Base-by-base conservation (phyloP, 495 filamentous ascomycete species). In the Lindgomyces ingoldianus region DNA sequence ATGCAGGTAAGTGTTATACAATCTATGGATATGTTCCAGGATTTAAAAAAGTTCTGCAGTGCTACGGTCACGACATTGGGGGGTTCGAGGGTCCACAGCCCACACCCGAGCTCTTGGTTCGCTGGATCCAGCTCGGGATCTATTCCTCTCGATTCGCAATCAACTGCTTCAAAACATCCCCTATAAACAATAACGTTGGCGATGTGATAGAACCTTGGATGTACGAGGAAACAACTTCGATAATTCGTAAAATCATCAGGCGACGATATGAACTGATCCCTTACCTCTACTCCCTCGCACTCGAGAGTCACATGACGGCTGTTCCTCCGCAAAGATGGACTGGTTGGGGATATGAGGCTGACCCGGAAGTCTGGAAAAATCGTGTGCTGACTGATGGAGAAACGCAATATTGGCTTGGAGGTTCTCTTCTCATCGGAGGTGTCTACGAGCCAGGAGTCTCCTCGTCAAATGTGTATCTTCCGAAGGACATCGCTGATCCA, bases 171-270 rank as follows among this genome's bases (percentile, higher is more conserved):
- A 89, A 89, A 73, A 89, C 87, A 4, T 81, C 81, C 10, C 78
- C 80, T 1, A 74, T 81, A 10, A 81, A 88, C 67, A 88, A 81
- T 68, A 74, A 78, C 2, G 76, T 85, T 57, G 86, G 86, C 14
- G 86, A 88, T 4, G 85, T 90, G 11, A 90, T 89, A 58, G 86
- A 88, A 73, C 86, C 86, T 1, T 89, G 84, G 83, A 87, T 88
- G 84, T 87, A 89, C 68, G 84, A 85, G 0, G 82, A 85, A 56
- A 82, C 85, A 56, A 81, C 82, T 0, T 83, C 80, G 0, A 68
- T 84, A 1, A 74, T 90, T 49, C 84, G 86, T 10, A 77, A 80
- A 41, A 78, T 85, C 11, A 88, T 90, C 73, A 83, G 84, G 74
- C 81, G 86, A 1, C 81, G 87, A 33, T 90, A 90, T 70, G 84